Evolutionary conservation across 2,329 filamentous ascomycete genomes (phyloP).

Genomic region (Lasiodiplodia gonubiensis): DNA sequence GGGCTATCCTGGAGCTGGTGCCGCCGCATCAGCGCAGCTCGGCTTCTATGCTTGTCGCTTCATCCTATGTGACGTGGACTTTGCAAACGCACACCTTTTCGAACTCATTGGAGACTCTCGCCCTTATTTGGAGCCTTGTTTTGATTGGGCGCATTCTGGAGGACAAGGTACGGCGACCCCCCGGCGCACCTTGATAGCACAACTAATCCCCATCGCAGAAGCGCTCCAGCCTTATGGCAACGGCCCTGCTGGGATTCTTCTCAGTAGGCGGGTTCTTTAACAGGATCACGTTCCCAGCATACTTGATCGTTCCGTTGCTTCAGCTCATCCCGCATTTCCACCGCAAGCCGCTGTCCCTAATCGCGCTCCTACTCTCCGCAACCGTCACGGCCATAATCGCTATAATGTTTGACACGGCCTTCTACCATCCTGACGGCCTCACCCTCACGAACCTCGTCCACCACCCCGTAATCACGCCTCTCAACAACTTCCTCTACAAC

Average conservation of each 20-base stretch:
- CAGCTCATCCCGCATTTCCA: slow-evolving; percentile 84
- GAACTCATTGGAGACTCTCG: slow-evolving; percentile 92
- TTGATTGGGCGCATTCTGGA: slow-evolving; percentile 85
- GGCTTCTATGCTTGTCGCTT: slow-evolving; percentile 83
- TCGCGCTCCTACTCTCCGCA: slow-evolving; percentile 68
- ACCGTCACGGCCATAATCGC: slow-evolving; percentile 73
- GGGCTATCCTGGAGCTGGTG: slow-evolving; percentile 92
- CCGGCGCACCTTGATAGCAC: slow-evolving; percentile 32
- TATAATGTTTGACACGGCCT: slow-evolving; percentile 81
- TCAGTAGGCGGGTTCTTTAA: slow-evolving; percentile 90
- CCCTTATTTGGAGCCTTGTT: slow-evolving; percentile 92
- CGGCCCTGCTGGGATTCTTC: slow-evolving; percentile 78
- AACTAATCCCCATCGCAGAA: slow-evolving; percentile 61
- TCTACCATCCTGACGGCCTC: slow-evolving; percentile 70
- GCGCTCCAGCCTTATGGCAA: slow-evolving; percentile 76
- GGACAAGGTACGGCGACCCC: slow-evolving; percentile 66
- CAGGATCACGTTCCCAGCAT: slow-evolving; percentile 95
- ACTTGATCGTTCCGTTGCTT: slow-evolving; percentile 81
- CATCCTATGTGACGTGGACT: slow-evolving; percentile 98
- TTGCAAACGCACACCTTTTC: slow-evolving; percentile 99
- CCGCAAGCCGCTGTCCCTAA: slow-evolving; percentile 68
- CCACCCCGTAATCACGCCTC: slow-evolving; percentile 57
- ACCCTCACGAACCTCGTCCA: slow-evolving; percentile 68
- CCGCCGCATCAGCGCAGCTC: slow-evolving; percentile 67
- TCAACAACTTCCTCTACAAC: slow-evolving; percentile 62